Evolutionary conservation across 2,329 filamentous ascomycete species (phyloP), one percentile per base, ranked within the genome.

Genomic region (Neofusicoccum ribis): DNA sequence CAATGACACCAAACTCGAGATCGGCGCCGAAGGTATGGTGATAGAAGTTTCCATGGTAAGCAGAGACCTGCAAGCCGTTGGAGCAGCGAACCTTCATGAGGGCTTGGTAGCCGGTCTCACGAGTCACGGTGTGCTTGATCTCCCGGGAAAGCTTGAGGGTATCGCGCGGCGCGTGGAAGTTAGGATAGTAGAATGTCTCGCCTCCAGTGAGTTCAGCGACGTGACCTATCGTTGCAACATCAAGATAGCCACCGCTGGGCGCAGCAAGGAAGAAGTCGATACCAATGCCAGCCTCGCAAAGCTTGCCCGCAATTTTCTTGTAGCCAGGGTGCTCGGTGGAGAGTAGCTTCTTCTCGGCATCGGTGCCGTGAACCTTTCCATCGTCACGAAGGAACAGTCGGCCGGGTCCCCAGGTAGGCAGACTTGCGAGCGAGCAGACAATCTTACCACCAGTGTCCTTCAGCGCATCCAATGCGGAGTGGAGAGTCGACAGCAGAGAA

Each of bases 81-180:
- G 93, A 97, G 81, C 95, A 99, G 68, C 95, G 90, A 65, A 99
- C 94, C 83, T 99, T 99, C 92, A 99, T 96, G 71, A 99, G 82
- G 20, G 93, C 93, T 78, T 97, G 94, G 81, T 92, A 98, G 23
- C 95, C 95, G 52, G 94, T 97, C 77, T 97, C 93, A 68, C 95
- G 86, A 2, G 89, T 93, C 36, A 97, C 88, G 0, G 91, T 88
- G 73, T 97, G 94, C 70, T 89, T 87, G 69, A 99, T 88, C 80
- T 99, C 95, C 54, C 90, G 86, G 2, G 89, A 90, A 44, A 99
- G 81, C 80, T 94, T 96, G 64, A 91, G 84, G 49, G 89, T 88
- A 77, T 99, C 95, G 43, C 95, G 88, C 7, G 91, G 91, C 7
- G 90, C 88, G 66, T 97, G 89, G 81, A 97, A 99, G 77, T 98